These are phyloP conservation scores for Pezicula radicicola DNA, from an alignment of 2,329 filamentous ascomycete genomes.

Conservation along the genomic window DNA sequence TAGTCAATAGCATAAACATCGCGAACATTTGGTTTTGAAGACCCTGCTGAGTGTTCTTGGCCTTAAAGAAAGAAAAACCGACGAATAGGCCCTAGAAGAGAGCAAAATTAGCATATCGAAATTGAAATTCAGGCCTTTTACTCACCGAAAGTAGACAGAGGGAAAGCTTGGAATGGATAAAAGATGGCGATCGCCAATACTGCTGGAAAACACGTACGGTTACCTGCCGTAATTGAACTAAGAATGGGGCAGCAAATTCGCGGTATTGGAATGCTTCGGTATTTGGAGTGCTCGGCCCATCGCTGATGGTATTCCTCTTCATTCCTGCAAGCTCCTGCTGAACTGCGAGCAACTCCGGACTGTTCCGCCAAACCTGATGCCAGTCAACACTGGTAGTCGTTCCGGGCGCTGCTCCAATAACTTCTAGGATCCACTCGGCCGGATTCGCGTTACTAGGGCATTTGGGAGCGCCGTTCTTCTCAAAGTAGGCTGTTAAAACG, in stretches of 20 bases:
- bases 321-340: constrained; percentile 47
- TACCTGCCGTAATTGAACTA: constrained; percentile 50
- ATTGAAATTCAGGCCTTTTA: too few species aligned
- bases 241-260: constrained; percentile 62
- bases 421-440: constrained; percentile 45
- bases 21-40: constrained; percentile 73
- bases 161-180: constrained; percentile 36
- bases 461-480: constrained; percentile 68
- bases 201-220: constrained; percentile 58
- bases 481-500: constrained; percentile 71
- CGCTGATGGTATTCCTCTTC: constrained; percentile 43
- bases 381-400: constrained; percentile 59
- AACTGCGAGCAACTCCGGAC: too few species aligned
- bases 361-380: constrained; percentile 62
- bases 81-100: constrained; percentile 54
- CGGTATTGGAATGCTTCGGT: too few species aligned
- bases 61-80: constrained; percentile 66
- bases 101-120: too few species aligned
- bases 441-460: constrained; percentile 68
- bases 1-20: constrained; percentile 73
- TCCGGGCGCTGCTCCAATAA: constrained; percentile 62
- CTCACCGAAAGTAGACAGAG: too few species aligned
- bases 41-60: constrained; percentile 55
- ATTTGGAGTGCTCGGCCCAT: constrained; percentile 44
- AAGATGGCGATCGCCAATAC: constrained; percentile 66